A percentile compares a stretch with the other conserved stretches of the same genome.
Conservation (phyloP, 2,329 filamentous ascomycete species). For the Diaporthe ilicicola region DNA sequence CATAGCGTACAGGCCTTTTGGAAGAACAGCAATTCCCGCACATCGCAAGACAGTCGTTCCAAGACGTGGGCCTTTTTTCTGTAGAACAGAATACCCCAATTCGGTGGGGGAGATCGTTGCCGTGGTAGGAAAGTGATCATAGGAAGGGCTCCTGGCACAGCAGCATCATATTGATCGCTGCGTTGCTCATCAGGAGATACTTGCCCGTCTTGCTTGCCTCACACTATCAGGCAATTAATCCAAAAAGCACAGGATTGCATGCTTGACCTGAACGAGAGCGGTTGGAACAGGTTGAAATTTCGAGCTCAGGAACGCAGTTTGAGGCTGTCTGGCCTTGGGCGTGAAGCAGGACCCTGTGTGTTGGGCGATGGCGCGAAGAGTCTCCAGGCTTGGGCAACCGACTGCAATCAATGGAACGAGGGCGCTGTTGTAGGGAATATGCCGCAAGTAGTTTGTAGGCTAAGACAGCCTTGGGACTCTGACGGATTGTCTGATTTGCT, state of each 20-base stretch:
- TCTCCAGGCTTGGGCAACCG: too few relatives aligned
- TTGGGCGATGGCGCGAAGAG: neutral
- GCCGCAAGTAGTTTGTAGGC: too few relatives aligned
- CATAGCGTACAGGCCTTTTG: neutral
- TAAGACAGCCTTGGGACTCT: too few relatives aligned
- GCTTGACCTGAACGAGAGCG: neutral
- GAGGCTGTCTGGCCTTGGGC: neutral
- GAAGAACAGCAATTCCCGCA: neutral
- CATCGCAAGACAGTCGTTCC: too few relatives aligned
- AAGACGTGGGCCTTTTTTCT: neutral
- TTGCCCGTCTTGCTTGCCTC: neutral
- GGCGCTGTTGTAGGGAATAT: too few relatives aligned
- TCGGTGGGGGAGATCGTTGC: too few relatives aligned
- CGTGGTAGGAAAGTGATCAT: too few relatives aligned
- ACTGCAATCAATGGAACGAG: too few relatives aligned
- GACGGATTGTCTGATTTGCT: too few relatives aligned
- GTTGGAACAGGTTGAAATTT: neutral
- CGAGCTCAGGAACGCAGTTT: neutral
- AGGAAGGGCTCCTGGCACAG: too few relatives aligned
- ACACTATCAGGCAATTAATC: neutral
- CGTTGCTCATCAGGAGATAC: neutral
- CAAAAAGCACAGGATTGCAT: neutral
- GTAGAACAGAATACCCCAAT: neutral
- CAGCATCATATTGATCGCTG: neutral
- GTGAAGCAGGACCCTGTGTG: neutral